Evolutionary conservation across 192 early-diverging fungal genomes (phyloP), one percentile per base, ranked within the genome.

Genomic region (Backusella luteola): DNA sequence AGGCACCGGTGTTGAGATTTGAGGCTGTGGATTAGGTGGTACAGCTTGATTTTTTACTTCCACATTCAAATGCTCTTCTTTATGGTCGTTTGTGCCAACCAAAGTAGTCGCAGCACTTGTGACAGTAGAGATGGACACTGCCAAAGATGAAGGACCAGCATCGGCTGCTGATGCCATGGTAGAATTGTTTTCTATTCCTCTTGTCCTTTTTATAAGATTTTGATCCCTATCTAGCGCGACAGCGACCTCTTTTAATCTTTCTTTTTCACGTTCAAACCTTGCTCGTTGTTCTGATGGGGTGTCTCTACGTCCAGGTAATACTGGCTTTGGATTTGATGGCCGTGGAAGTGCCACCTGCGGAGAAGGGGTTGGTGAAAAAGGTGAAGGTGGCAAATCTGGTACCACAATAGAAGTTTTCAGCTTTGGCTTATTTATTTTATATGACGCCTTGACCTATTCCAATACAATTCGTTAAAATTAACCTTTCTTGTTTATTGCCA

Each of bases 1-100:
- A 29, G 77, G 77, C 8, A 78, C 72, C 3, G 77, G 77, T 26
- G 77, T 78, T 77, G 90, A 82, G 73, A 59, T 59, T 29, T 79
- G 78, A 23, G 81, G 81, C 72, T 78, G 76, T 66, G 75, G 84
- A 42, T 80, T 67, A 77, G 67, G 78, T 70, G 75, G 44, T 49
- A 67, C 56, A 4, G 23, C 14, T 35, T 68, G 17, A 19, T 9
- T 34, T n/a, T 38, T 68, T 68, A 21, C 67, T 68, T 86, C 78
- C 26, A 63, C 26, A 4, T 63, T 63, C 11, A 63, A 29, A 63
- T 63, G 56, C 1, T 23, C 56, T 6, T 63, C 56, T 26, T 81
- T 79, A 78, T 75, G 70, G 67, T 56, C 39, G 41, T 71, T 74
- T 66, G 26, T 21, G 26, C 17, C 35, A 26, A 36, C 6, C n/a